Percentiles rank a stretch among this genome's conserved stretches.
These are phyloP conservation scores for Psilocybe mexicana DNA, from an alignment of 1,284 basidiomycete genomes.

Conservation along the genomic window DNA sequence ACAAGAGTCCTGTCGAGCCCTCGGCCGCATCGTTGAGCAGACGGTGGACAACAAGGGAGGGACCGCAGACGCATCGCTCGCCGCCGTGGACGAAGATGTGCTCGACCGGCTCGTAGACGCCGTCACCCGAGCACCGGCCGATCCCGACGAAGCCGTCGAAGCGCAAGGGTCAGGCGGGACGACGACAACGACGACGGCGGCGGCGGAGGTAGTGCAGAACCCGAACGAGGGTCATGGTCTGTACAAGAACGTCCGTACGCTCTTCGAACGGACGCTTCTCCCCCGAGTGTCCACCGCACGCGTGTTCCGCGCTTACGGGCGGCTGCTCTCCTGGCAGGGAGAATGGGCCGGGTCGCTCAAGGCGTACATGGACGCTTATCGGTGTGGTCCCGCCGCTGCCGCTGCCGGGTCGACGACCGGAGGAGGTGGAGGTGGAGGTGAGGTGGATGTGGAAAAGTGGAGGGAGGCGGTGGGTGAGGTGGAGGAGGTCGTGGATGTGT, in stretches of 20 bases:
- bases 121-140: constrained; percentile 62
- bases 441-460: constrained; percentile 54
- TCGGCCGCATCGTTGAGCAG: constrained; percentile 83
- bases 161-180: constrained; percentile 8
- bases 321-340: constrained; percentile 72
- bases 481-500: constrained; percentile 79
- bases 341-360: constrained; percentile 79
- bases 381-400: constrained; percentile 69
- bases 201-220: constrained; percentile 29
- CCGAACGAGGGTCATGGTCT: constrained; percentile 72
- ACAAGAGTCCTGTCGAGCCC: constrained; percentile 83
- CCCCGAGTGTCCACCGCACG: constrained; percentile 72
- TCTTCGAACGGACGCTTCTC: constrained; percentile 80
- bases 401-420: constrained; percentile 44
- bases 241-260: constrained; percentile 58
- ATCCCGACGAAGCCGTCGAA: constrained; percentile 37
- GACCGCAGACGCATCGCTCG: constrained; percentile 17
- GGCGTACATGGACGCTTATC: constrained; percentile 83
- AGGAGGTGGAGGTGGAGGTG: constrained; percentile 36
- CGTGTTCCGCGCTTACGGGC: constrained; percentile 80
- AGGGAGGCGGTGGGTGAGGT: constrained; percentile 59
- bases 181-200: constrained; percentile 18
- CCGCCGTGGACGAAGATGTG: constrained; percentile 76
- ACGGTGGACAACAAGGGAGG: constrained; percentile 66
- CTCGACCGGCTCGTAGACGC: constrained; percentile 86